A percentile compares a stretch with the other conserved stretches of the same genome.
Evolutionary conservation across 2,329 filamentous ascomycete species (phyloP).

Genomic region (Colletotrichum falcatum): DNA sequence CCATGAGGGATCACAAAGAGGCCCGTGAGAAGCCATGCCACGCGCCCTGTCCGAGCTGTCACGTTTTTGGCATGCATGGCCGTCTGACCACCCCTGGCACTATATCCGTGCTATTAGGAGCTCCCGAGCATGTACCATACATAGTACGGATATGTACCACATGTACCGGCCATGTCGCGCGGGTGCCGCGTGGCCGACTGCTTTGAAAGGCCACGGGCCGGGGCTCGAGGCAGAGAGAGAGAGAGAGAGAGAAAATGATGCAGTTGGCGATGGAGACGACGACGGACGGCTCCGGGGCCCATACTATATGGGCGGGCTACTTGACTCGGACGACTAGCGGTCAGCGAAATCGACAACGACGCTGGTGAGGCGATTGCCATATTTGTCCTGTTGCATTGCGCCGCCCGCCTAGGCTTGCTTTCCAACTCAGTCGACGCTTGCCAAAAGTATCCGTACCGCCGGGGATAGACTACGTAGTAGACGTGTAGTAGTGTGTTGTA

Average conservation of each 20-base stretch:
- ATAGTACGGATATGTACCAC: too few relatives aligned
- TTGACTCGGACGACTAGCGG: conserved; percentile 38
- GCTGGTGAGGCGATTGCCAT: conserved; percentile 9
- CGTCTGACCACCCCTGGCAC: conserved; percentile 15
- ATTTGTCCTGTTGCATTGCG: not conserved
- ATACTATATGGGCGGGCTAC: not conserved
- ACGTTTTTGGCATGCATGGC: conserved; percentile 22
- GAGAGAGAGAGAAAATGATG: not conserved
- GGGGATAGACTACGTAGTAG: too few relatives aligned
- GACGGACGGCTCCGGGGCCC: conserved; percentile 5
- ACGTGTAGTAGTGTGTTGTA: too few relatives aligned
- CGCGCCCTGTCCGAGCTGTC: conserved; percentile 46
- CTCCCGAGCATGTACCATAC: too few relatives aligned
- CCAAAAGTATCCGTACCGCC: not conserved
- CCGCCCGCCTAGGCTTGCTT: conserved; percentile 17
- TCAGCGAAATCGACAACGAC: conserved; percentile 12
- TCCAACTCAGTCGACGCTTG: not conserved
- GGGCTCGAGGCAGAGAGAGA: not conserved
- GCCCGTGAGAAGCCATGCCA: conserved; percentile 49
- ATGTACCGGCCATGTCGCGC: not conserved
- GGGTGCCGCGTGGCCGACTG: not conserved
- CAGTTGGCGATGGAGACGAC: conserved; percentile 17
- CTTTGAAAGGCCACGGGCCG: not conserved
- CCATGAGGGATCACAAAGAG: conserved; percentile 46
- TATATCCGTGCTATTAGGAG: too few relatives aligned